A percentile compares a stretch with the other conserved stretches of the same genome.
phyloP scores from a whole-genome alignment of 164 flowering plant species.

The Magnolia changhungtana region DNA sequence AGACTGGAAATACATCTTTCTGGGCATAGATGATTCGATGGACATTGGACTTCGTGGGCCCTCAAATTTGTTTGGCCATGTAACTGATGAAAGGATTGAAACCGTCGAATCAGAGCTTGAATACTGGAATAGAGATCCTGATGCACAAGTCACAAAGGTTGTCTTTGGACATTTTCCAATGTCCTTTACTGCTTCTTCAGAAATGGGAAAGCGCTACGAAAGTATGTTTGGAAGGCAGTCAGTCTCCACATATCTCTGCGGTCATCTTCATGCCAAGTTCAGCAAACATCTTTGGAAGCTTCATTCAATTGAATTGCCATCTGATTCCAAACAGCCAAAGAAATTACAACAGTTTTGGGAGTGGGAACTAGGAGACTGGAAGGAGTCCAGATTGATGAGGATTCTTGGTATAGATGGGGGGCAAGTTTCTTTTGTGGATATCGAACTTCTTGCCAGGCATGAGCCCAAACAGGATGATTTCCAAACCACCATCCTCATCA shows the following conservation, averaged over 20 bases:
- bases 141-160: slow-evolving; percentile 9
- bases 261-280: slow-evolving; percentile 22
- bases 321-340: slow-evolving; percentile 2
- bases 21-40: slow-evolving; percentile 23
- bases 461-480: slow-evolving; percentile 3
- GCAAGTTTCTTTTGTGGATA: slow-evolving; percentile 17
- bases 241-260: slow-evolving; percentile 18
- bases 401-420: slow-evolving; percentile 21
- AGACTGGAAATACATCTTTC: slow-evolving; percentile 14
- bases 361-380: slow-evolving; percentile 27
- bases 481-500: slow-evolving; percentile 14
- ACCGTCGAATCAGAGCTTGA: slow-evolving; percentile 18
- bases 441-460: not conserved
- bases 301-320: slow-evolving; percentile 11
- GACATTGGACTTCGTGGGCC: slow-evolving; percentile 21
- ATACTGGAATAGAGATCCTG: slow-evolving; percentile 13
- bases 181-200: slow-evolving; percentile 20
- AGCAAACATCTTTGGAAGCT: slow-evolving; percentile 20
- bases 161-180: slow-evolving; percentile 23
- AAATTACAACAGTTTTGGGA: slow-evolving; percentile 15
- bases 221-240: slow-evolving; percentile 13
- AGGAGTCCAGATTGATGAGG: slow-evolving; percentile 19
- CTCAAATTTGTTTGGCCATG: slow-evolving; percentile 23
- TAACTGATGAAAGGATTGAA: slow-evolving; percentile 15
- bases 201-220: slow-evolving; percentile 16